Evolutionary conservation across 2,329 filamentous ascomycete species (phyloP).

Genomic region (Ascochyta clinopodiicola): DNA sequence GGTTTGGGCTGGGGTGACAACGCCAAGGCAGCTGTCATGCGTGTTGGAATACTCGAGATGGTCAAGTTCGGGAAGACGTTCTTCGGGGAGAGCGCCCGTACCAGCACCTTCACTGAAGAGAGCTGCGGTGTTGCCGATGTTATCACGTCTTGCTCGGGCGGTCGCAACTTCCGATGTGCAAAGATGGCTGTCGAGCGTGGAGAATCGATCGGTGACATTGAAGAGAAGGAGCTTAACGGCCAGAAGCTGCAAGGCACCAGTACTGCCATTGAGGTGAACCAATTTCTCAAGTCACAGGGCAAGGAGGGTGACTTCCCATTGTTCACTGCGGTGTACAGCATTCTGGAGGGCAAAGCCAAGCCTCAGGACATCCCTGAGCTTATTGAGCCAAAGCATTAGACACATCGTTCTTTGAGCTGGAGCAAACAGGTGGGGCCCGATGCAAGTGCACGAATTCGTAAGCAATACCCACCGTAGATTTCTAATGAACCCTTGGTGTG

Average conservation of each 20-base stretch:
- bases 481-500: slow-evolving; percentile 1
- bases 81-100: slow-evolving; percentile 81
- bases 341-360: slow-evolving; percentile 76
- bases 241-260: slow-evolving; percentile 96
- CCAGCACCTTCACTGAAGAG: slow-evolving; percentile 93
- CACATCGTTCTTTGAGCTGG: background rate
- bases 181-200: slow-evolving; percentile 84
- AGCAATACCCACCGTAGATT: slow-evolving; percentile 22
- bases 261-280: slow-evolving; percentile 90
- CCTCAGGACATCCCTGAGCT: slow-evolving; percentile 82
- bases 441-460: slow-evolving; percentile 5
- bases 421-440: background rate
- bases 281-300: slow-evolving; percentile 80
- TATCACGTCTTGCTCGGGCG: slow-evolving; percentile 91
- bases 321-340: slow-evolving; percentile 86
- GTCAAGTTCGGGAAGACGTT: slow-evolving; percentile 94
- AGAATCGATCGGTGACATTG: slow-evolving; percentile 83
- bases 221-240: slow-evolving; percentile 88
- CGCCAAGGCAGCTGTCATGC: slow-evolving; percentile 98
- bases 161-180: slow-evolving; percentile 92
- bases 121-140: slow-evolving; percentile 94
- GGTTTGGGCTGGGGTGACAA: slow-evolving; percentile 98
- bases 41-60: slow-evolving; percentile 94
- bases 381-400: slow-evolving; percentile 47
- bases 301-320: slow-evolving; percentile 86